A percentile compares a stretch with the other conserved stretches of the same genome.
Conservation (phyloP, 352 stramenopile species). For the Phytophthora pseudosyringae region DNA sequence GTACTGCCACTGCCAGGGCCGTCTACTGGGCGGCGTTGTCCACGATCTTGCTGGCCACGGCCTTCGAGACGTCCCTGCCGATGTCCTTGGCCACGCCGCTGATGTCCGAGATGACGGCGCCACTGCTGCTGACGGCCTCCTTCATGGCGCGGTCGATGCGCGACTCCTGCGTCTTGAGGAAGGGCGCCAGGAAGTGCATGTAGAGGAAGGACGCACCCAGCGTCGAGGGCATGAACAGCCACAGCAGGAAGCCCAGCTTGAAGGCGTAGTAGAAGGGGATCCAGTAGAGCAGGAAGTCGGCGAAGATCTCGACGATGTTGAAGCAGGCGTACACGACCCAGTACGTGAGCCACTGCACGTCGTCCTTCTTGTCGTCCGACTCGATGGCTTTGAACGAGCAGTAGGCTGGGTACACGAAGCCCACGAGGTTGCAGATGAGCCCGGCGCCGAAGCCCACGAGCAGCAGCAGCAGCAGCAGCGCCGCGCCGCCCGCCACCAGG, state of each 20-base stretch:
- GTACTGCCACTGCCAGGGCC: conserved; percentile 6
- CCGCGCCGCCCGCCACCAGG: conserved; percentile 67
- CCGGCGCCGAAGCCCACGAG: conserved; percentile 87
- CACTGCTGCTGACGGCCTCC: conserved; percentile 77
- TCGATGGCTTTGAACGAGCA: conserved; percentile 90
- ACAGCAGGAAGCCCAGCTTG: conserved; percentile 98
- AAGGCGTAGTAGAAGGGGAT: conserved; percentile 99
- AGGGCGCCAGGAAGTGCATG: conserved; percentile 92
- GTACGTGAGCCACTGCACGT: conserved; percentile 96
- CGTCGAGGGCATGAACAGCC: conserved; percentile 97
- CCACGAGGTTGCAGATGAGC: conserved; percentile 85
- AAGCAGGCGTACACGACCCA: conserved; percentile 99
- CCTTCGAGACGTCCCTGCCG: conserved; percentile 76
- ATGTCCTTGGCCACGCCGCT: conserved; percentile 79
- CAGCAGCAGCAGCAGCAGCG: conserved; percentile 78
- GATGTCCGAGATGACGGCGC: conserved; percentile 83
- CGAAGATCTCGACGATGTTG: conserved; percentile 96
- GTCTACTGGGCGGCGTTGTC: conserved; percentile 49
- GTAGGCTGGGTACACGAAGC: conserved; percentile 85
- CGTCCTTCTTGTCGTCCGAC: conserved; percentile 75
- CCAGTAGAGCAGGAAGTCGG: conserved; percentile 96
- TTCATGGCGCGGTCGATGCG: conserved; percentile 89
- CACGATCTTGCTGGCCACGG: conserved; percentile 77
- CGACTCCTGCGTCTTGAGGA: conserved; percentile 83
- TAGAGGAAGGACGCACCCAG: conserved; percentile 96